Conservation (phyloP, 257 asterid species). For the Fraxinus anomala region DNA sequence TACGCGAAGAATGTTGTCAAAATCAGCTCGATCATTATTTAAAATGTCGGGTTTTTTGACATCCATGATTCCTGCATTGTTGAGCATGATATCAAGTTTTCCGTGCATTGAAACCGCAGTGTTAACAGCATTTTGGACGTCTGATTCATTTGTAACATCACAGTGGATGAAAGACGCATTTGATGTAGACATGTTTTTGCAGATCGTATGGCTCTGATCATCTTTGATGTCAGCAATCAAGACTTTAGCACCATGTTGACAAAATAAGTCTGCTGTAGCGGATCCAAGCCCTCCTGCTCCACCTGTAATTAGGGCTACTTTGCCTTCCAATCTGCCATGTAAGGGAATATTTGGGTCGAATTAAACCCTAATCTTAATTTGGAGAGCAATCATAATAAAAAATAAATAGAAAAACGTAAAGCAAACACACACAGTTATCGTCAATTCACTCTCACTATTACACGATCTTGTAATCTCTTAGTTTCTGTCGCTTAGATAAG, state of each 20-base stretch:
- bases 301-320: constrained; percentile 44
- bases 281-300: constrained; percentile 42
- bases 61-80: constrained; percentile 32
- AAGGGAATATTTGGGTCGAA: neutral
- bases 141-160: constrained; percentile 26
- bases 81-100: constrained; percentile 39
- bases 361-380: neutral
- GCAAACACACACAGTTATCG: no score
- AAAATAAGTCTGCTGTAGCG: constrained; percentile 29
- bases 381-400: neutral
- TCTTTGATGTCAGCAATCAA: constrained; percentile 35
- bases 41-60: neutral
- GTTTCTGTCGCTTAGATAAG: no score
- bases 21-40: neutral
- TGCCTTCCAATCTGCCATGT: constrained; percentile 38
- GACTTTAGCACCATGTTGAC: constrained; percentile 38
- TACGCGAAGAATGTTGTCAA: constrained; percentile 18
- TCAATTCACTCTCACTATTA: no score
- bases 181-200: constrained; percentile 13
- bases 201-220: constrained; percentile 22
- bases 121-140: constrained; percentile 25
- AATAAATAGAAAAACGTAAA: neutral
- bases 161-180: constrained; percentile 30
- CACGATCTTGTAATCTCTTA: no score
- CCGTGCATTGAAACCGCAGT: constrained; percentile 19